Base-by-base conservation (phyloP, 2,329 filamentous ascomycete genomes). In the Stagonosporopsis cucurbitacearum region DNA sequence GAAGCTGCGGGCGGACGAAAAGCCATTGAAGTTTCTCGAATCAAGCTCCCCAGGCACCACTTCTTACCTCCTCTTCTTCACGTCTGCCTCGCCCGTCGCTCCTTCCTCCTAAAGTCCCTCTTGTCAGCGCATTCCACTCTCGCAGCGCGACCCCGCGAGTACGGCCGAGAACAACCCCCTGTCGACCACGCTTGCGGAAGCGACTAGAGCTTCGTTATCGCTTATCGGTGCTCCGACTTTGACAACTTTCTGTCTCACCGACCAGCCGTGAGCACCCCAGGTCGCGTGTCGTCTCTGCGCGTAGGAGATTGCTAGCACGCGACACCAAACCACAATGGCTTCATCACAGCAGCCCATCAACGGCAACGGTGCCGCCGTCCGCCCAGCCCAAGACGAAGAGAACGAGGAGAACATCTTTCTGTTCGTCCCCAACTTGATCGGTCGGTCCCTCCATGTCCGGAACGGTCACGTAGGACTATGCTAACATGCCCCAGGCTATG, bases 361-460 rank as follows among this genome's bases (percentile, higher is more conserved):
- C 52, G 62, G 70, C 57, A 73, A 71, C 46, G 74, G 72, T 57
- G 61, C 61, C 19, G 64, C 70, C 39, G 60, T 63, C 13, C 57
- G 59, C 52, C 60, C 68, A 17, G 39, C 63, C 28, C 54, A 37
- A 2, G 40, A 51, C 22, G 50, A 60, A 36, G 66, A 73, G 50
- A 67, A 74, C n/a, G 64, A 79, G 41, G 81, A 83, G 77, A 83
- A 83, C 72, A 82, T 83, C 68, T 83, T 82, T 69, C 71, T 82
- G 41, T 83, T 83, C 70, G 75, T 79, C 22, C 81, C 81, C 13
- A 83, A 83, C 65, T 57, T 82, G 59, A 83, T 83, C 57, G 81
- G 81, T 82, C 68, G 47, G 73, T 40, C 32, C 19, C 36, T 40
- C 41, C 12, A 36, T n/a, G 33, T 3, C 41, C 22, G 11, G 44